These are phyloP conservation scores for Hymenoscyphus scutula DNA, from an alignment of 2,329 filamentous ascomycete species.

Conservation along the genomic window DNA sequence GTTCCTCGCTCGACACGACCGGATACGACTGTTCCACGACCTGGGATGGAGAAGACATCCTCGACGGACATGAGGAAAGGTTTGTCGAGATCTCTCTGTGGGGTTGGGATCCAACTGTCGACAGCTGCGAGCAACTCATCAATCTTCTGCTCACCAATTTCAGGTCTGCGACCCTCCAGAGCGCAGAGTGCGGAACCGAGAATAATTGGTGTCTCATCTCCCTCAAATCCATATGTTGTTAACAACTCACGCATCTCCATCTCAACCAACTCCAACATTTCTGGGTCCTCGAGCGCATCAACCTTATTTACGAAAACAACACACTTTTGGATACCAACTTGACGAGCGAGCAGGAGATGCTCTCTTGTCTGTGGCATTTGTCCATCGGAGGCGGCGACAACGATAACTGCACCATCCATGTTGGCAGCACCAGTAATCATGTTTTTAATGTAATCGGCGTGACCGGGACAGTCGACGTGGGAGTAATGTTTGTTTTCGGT, in stretches of 20 bases:
- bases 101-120: constrained; percentile 95
- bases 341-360: constrained; percentile 94
- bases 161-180: constrained; percentile 78
- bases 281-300: constrained; percentile 92
- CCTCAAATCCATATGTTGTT: constrained; percentile 90
- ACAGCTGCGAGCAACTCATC: constrained; percentile 88
- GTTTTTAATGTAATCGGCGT: constrained; percentile 99
- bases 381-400: constrained; percentile 95
- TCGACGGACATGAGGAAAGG: constrained; percentile 99
- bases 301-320: constrained; percentile 99
- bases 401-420: constrained; percentile 99
- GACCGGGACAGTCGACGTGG: constrained; percentile 98
- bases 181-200: constrained; percentile 96
- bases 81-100: constrained; percentile 91
- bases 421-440: constrained; percentile 99
- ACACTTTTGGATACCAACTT: constrained; percentile 96
- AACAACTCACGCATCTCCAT: constrained; percentile 99
- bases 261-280: constrained; percentile 99
- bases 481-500: constrained; percentile 96
- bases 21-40: constrained; percentile 94
- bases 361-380: constrained; percentile 99
- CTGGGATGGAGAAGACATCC: constrained; percentile 85
- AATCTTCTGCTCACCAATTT: constrained; percentile 85
- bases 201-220: constrained; percentile 95
- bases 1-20: constrained; percentile 95